Evolutionary conservation across 495 filamentous ascomycete species (phyloP), one percentile per base, ranked within the genome.

Genomic region (Pseudevernia furfuracea): DNA sequence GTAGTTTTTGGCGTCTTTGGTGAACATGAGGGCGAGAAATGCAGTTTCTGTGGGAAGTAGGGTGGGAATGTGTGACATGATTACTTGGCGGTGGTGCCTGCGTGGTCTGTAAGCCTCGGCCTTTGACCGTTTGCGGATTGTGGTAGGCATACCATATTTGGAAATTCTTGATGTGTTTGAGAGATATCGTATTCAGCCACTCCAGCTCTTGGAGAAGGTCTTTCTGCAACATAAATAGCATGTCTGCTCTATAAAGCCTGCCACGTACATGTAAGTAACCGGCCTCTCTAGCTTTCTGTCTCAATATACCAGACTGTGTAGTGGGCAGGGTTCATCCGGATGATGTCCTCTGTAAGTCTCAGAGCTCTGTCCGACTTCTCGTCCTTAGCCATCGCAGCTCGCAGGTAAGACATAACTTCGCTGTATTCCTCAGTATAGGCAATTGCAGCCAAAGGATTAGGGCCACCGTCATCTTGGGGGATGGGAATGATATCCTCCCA

Each of bases 131-230:
- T 43, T 2, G 7, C 14, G 37, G 15, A 56, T 23, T 25, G 12
- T 30, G 30, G 21, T 21, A 8, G 34, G 63, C 61, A 23, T 75
- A 84, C 82, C 94, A 97, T 72, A 97, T 97, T 74, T 98, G 94
- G 76, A 97, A 98, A 74, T 97, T 98, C 74, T 98, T 98, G 70
- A 93, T 83, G 70, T 96, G 86, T 34, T 83, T 82, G 52, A 96
- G 76, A 6, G 94, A 87, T 23, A 96, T 82, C 3, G 81, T 78
- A 71, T 96, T 96, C 30, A 98, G 75, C 90, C 92, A 98, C 48
- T 80, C 77, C 32, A 96, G 75, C 72, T 98, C 94, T 63, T 87
- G 80, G 0, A 72, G 71, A 59, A 97, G 81, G 65, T 88, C 80
- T 58, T 84, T 81, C 4, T 83, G 72, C 32, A 96, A 73, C 3